Conservation (phyloP, 805 yeast genomes). For the Ogataea thermomethanolica region DNA sequence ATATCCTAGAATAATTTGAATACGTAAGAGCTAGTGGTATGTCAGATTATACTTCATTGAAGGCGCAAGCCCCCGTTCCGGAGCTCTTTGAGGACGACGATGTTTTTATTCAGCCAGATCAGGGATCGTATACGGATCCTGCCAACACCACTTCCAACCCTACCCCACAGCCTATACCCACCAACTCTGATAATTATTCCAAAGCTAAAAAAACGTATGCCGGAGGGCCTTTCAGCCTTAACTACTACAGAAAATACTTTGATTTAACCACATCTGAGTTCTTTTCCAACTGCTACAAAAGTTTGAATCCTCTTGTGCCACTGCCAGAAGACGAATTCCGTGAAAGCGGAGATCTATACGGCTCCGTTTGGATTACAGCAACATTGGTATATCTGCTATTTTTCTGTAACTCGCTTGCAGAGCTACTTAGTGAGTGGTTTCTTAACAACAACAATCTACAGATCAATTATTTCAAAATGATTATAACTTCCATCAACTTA, state of each 20-base stretch:
- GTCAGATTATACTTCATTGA: constrained; percentile 13
- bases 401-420: constrained; percentile 68
- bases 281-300: constrained; percentile 45
- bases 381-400: constrained; percentile 73
- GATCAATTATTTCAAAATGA: constrained; percentile 53
- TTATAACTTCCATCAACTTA: constrained; percentile 65
- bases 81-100: constrained; percentile 21
- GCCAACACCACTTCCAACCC: background rate
- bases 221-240: constrained; percentile 52
- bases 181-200: background rate
- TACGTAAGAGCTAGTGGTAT: constrained; percentile 1
- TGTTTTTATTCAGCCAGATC: constrained; percentile 26
- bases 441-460: constrained; percentile 42
- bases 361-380: constrained; percentile 88
- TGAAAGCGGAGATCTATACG: constrained; percentile 68
- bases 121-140: background rate
- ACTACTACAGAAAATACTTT: constrained; percentile 62
- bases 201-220: constrained; percentile 27
- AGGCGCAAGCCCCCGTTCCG: constrained; percentile 15
- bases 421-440: constrained; percentile 48
- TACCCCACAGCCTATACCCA: background rate
- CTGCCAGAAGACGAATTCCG: constrained; percentile 36
- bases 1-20: background rate
- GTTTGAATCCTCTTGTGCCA: constrained; percentile 52
- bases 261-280: constrained; percentile 68